These are phyloP conservation scores for Scedosporium apiospermum DNA, from an alignment of 2,329 filamentous ascomycete genomes.

Conservation along the genomic window DNA sequence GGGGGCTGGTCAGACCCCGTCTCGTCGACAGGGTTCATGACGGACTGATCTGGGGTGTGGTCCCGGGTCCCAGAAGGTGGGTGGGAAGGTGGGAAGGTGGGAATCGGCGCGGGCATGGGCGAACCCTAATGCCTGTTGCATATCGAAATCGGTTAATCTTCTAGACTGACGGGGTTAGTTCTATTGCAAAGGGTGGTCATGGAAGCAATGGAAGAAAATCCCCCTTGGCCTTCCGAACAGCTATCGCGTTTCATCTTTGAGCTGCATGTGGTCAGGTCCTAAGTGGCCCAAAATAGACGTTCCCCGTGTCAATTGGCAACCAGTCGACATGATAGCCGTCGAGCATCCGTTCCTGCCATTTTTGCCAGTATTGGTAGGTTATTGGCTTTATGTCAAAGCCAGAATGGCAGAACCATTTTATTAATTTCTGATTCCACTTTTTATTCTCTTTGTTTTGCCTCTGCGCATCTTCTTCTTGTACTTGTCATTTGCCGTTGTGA, in stretches of 20 bases:
- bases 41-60: conserved; percentile 5
- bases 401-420: conserved; percentile 5
- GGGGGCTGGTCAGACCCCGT: neutral
- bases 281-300: neutral
- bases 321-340: neutral
- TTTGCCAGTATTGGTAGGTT: conserved; percentile 6
- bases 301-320: neutral
- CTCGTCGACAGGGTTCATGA: neutral
- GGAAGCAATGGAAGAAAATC: conserved; percentile 8
- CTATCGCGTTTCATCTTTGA: conserved; percentile 4
- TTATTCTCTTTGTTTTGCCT: neutral
- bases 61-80: conserved; percentile 1
- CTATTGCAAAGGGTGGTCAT: conserved; percentile 4
- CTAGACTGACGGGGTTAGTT: conserved; percentile 1
- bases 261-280: neutral
- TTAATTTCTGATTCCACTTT: conserved; percentile 6
- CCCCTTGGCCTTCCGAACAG: conserved; percentile 1
- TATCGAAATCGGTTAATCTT: conserved; percentile 8
- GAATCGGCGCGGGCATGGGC: neutral
- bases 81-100: neutral
- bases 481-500: neutral
- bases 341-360: conserved; percentile 3
- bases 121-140: conserved; percentile 6
- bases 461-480: neutral
- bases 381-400: conserved; percentile 5